Base-by-base conservation (phyloP, 768 basidiomycete species). In the Suillus lakei region DNA sequence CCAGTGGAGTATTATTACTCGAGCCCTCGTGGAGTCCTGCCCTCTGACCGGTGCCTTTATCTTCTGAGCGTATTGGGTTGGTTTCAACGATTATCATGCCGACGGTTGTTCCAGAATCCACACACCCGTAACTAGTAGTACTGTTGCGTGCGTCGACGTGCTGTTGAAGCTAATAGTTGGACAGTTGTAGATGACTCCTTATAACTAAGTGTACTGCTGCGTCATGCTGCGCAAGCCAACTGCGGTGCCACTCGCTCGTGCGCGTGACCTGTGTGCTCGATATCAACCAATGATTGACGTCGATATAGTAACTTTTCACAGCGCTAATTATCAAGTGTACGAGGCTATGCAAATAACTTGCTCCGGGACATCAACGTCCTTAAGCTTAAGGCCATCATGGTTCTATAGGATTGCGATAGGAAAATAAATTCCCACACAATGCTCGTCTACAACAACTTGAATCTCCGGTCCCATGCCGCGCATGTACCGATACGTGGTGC, bases 41-140 rank as follows among this genome's bases (percentile, higher is more conserved):
- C 38, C 15, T 21, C 18, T 36, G 39, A 39, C 3, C 12, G 18
- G 41, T 41, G 18, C 26, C n/a, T 41, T 41, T 59, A 41, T 41
- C 16, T 23, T 28, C 10, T 7, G 56, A 28, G 26, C 18, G 38
- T 21, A 13, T 26, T 9, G 39, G 10, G 26, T 5, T 28, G 4
- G 61, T 23, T 58, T 65, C 64, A 28, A 61, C 26, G 23, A 65
- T 62, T 30, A 65, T 65, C 64, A 65, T 65, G 26, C 30, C 21
- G 28, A 28, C 9, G 28, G 1, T 34, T 34, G 53, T 32, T 54
- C 10, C 48, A 48, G 8, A 23, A 48, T 48, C 46, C 51, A 28
- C 28, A 54, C 30, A 28, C 26, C 50, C 16, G 28, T 51, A 18
- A 18, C 28, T 51, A 4, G 23, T 51, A 28, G 48, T 26, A 16